Evolutionary conservation across 495 filamentous ascomycete species (phyloP).

Genomic region (Hypoxylon crocopeplum): DNA sequence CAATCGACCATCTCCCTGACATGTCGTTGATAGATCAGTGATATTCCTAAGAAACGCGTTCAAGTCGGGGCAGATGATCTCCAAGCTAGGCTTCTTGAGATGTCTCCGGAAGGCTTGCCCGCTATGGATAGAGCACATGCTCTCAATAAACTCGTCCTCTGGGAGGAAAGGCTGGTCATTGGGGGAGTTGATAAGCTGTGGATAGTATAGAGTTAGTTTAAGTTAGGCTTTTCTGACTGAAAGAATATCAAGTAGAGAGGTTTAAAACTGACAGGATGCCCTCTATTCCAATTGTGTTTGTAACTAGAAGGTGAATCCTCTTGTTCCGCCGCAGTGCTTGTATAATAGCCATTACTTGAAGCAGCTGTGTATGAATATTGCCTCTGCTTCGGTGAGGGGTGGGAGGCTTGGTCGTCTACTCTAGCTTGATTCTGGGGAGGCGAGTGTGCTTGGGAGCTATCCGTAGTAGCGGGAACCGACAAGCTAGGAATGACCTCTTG

Average conservation of each 20-base stretch:
- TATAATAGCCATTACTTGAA: background rate
- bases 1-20: background rate
- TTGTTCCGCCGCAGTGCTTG: background rate
- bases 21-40: background rate
- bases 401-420: background rate
- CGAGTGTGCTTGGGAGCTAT: background rate
- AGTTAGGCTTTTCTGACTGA: background rate
- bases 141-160: background rate
- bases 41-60: background rate
- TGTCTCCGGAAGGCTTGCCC: background rate
- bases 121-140: background rate
- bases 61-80: background rate
- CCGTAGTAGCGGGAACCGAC: background rate
- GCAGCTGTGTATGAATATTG: background rate
- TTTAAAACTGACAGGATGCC: background rate
- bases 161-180: background rate
- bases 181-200: background rate
- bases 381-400: background rate
- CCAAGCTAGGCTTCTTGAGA: background rate
- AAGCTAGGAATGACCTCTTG: background rate
- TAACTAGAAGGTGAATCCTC: background rate
- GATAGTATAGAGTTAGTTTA: background rate
- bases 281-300: background rate
- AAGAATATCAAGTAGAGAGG: background rate
- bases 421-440: background rate